A percentile compares a stretch with the other conserved stretches of the same genome.
Evolutionary conservation across 257 asterid genomes (phyloP).

Genomic region (Primulina eburnea): DNA sequence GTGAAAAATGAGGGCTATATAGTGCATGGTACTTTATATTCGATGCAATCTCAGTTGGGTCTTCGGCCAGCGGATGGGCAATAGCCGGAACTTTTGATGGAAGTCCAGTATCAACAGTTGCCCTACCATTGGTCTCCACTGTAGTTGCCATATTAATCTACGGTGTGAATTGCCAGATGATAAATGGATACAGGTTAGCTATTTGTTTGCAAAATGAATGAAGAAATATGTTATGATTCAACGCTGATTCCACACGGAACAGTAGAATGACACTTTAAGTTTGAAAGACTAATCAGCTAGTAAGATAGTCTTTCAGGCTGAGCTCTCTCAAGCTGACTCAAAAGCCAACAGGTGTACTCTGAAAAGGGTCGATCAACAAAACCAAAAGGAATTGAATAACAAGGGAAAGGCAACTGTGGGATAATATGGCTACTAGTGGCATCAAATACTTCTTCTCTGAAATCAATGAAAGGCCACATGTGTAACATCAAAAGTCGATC

Average conservation of each 20-base stretch:
- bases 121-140: conserved; percentile 35
- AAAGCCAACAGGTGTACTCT: background rate
- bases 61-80: conserved; percentile 65
- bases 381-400: background rate
- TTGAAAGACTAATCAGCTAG: background rate
- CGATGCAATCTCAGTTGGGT: conserved; percentile 75
- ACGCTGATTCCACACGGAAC: too few relatives aligned
- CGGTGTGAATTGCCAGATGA: background rate
- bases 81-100: conserved; percentile 50
- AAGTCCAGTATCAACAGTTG: conserved; percentile 30
- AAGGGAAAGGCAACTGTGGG: background rate
- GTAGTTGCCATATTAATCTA: conserved; percentile 44
- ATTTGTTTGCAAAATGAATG: background rate
- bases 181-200: background rate
- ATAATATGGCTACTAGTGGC: background rate
- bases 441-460: too few relatives aligned
- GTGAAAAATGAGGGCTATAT: conserved; percentile 89
- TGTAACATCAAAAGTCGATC: background rate
- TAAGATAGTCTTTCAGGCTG: background rate
- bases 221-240: too few relatives aligned
- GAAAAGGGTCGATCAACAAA: background rate
- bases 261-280: background rate
- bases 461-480: too few relatives aligned
- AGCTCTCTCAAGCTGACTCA: background rate
- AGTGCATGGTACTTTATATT: conserved; percentile 87